Base-by-base conservation (phyloP, 352 stramenopile species). In the Nothophytophthora sp. region DNA sequence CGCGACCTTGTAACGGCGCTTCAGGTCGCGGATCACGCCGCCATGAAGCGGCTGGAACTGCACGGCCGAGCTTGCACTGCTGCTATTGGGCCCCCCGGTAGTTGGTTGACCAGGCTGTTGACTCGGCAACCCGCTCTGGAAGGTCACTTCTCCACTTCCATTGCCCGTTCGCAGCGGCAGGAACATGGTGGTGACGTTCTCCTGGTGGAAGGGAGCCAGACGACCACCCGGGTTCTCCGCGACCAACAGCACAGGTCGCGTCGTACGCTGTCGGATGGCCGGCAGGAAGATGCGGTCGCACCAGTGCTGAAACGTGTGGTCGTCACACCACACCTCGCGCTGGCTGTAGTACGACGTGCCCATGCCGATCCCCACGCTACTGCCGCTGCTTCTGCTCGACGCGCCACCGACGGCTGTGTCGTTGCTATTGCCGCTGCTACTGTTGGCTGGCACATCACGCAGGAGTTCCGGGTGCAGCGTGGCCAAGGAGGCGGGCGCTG, bases 221-320 rank as follows among this genome's bases (percentile, higher is more conserved):
- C 65, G 73, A 0, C 63, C 63, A 13, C 69, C 72, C 23, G 68
- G 65, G 35, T 86, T 77, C 44, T 83, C 72, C 5, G 70, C 43
- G 3, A 86, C 37, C 2, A 83, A 53, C 37, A 86, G 45, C 18
- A 86, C 63, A 3, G 51, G 67, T 25, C 61, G 70, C 23, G 67
- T 64, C 13, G 72, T 86, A 19, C 60, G 70, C 46, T 70, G 50
- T 18, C 63, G 60, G 5, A 86, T 51, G 10, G 74, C 67, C 1
- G 75, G 75, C 1, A 78, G 24, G 39, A 86, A 84, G 4, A 86
- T 64, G 15, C 59, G 34, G 9, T 71, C 22, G 27, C 73, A 79
- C 75, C 75, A 86, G 30, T 81, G 65, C 46, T 67, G 63, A 33
- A 84, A 86, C 22, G 75, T 83, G 34, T 55, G 61, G 18, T 62